Conservation (phyloP, 163 green algal genomes). For the Scenedesmus sp. region DNA sequence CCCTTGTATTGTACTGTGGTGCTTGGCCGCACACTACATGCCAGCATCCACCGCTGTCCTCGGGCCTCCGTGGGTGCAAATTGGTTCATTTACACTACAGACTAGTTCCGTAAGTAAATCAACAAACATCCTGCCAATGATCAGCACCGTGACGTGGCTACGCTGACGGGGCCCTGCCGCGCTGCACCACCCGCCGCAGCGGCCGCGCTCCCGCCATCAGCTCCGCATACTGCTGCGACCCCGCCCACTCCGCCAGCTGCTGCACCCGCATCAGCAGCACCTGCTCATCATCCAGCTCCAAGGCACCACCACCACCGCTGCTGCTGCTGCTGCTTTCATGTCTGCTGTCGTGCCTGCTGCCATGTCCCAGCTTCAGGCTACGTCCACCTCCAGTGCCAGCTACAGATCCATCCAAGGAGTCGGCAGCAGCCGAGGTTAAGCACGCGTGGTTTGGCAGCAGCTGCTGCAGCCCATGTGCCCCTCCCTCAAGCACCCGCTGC, state of each 20-base stretch:
- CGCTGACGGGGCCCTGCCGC: background rate
- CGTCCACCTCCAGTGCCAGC: background rate
- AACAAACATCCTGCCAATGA: no score
- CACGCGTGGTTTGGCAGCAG: constrained; percentile 34
- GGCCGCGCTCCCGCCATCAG: constrained; percentile 35
- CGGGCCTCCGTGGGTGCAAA: no score
- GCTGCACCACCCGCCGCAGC: constrained; percentile 31
- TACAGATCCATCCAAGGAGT: background rate
- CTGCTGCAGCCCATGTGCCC: background rate
- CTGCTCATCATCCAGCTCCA: constrained; percentile 7
- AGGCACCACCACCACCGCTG: background rate
- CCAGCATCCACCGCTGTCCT: no score
- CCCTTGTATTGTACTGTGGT: no score
- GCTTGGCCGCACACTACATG: no score
- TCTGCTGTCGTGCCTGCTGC: background rate
- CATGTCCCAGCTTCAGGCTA: background rate
- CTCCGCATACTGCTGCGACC: constrained; percentile 6
- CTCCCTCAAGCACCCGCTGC: background rate
- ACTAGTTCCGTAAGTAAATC: no score
- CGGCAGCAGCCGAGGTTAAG: background rate
- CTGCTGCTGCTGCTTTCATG: background rate
- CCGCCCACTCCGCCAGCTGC: constrained; percentile 8
- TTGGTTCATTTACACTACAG: no score
- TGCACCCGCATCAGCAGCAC: constrained; percentile 47
- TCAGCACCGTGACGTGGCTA: background rate